Evolutionary conservation across 2,329 filamentous ascomycete genomes (phyloP).

Genomic region (Catunica adiposa): DNA sequence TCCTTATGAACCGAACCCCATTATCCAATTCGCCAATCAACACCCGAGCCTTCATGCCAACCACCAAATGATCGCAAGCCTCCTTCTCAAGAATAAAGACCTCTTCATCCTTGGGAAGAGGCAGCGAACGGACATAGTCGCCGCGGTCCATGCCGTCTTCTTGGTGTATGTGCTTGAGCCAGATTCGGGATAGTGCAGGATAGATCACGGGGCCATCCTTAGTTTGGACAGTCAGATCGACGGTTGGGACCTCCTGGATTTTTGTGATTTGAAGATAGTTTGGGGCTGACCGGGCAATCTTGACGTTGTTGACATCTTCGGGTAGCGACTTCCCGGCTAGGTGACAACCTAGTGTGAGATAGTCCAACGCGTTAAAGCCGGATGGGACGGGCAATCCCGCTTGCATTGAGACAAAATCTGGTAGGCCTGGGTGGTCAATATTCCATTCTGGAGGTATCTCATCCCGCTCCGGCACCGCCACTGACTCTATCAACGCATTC

Average conservation of each 20-base stretch:
- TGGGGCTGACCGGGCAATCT: neutral
- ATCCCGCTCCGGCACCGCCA: neutral
- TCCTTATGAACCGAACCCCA: constrained; percentile 49
- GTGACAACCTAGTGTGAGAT: constrained; percentile 3
- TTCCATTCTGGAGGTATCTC: neutral
- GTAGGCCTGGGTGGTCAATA: neutral
- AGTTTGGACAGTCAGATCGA: neutral
- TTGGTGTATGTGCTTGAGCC: constrained; percentile 24
- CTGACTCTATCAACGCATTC: constrained; percentile 48
- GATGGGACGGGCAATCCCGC: neutral
- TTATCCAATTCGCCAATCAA: constrained; percentile 41
- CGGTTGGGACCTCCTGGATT: constrained; percentile 3
- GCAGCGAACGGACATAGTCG: constrained; percentile 6
- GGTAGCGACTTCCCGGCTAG: neutral
- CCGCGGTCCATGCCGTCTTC: constrained; percentile 31
- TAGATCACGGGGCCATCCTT: neutral
- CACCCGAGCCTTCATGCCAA: constrained; percentile 47
- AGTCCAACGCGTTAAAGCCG: neutral
- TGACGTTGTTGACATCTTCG: neutral
- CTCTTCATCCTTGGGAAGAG: constrained; percentile 13
- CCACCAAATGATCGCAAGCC: constrained; percentile 33
- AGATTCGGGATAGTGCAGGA: constrained; percentile 2
- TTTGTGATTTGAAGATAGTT: neutral
- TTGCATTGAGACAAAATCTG: neutral
- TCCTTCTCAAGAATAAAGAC: constrained; percentile 53